Evolutionary conservation across 441 rosid genomes (phyloP).

Genomic region (Gossypium gossypioides): DNA sequence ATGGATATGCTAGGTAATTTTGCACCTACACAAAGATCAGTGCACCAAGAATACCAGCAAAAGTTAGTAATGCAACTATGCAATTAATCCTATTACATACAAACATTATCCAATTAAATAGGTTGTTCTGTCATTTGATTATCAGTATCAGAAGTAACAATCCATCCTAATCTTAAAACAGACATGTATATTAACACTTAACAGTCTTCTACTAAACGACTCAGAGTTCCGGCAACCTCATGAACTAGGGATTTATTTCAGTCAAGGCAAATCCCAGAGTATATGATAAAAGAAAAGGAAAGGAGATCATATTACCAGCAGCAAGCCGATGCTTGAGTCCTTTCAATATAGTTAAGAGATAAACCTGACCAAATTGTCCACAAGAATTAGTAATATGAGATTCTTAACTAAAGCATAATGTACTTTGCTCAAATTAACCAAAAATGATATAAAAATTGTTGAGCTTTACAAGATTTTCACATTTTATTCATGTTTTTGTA

Average conservation of each 20-base stretch:
- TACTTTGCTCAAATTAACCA: neutral
- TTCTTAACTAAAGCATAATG: neutral
- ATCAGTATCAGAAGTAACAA: neutral
- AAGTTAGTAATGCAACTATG: constrained; percentile 6
- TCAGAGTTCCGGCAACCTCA: neutral
- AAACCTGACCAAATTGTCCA: constrained; percentile 48
- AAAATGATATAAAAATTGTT: neutral
- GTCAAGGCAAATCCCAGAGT: neutral
- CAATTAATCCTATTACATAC: neutral
- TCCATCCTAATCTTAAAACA: neutral
- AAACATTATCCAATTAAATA: neutral
- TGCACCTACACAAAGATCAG: constrained; percentile 41
- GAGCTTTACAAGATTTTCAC: neutral
- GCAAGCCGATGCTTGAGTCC: constrained; percentile 92
- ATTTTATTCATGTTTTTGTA: neutral
- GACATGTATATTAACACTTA: neutral
- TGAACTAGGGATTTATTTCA: neutral
- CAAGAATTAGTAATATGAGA: constrained; percentile 1
- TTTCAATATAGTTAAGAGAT: constrained; percentile 67
- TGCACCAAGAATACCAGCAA: constrained; percentile 7
- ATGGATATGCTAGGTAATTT: constrained; percentile 54
- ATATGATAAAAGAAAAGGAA: neutral
- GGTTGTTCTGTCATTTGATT: neutral
- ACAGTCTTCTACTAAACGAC: neutral
- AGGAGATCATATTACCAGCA: constrained; percentile 51